Evolutionary conservation across 2,329 filamentous ascomycete genomes (phyloP), one percentile per base, ranked within the genome.

Genomic region (Penicillium sp.): DNA sequence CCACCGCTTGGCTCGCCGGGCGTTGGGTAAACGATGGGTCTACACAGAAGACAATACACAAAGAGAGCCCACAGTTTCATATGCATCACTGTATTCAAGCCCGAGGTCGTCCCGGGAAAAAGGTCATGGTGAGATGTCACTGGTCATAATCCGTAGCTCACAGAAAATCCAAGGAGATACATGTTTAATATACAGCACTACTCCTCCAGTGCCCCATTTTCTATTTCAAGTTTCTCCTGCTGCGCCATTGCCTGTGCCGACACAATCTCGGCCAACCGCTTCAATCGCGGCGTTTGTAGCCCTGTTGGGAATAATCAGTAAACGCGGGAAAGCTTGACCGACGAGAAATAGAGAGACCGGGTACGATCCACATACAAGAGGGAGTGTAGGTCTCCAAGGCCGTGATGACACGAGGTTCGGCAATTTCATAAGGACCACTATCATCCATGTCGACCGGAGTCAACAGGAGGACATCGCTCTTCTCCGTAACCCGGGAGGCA

Each of bases 401-500:
- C 3, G 90, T 96, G 60, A 98, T 98, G 38, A 88, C 87, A 63
- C 93, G 81, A 18, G 93, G 93, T 68, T 98, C 93, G 10, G 93
- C 93, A 66, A 98, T 98, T 69, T 97, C 93, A 62, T 98, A 98
- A 17, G 91, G 93, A 16, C 93, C 93, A 57, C 88, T 95, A 70
- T 98, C 93, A 61, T 98, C 93, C 90, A 98, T 96, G 66, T 98
- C 93, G 43, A 98, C 90, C 33, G 93, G 89, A 43, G 91, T 86
- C 32, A 98, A 77, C 41, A 98, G 80, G 36, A 98, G 77, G 3
- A 97, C 90, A 57, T 97, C 93, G 58, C 89, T 94, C 82, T 98
- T 98, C 73, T 98, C 93, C 2, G 91, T 97, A 32, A 98, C 93
- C 37, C 90, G 80, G 26, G 89, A 95, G 6, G 94, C 93, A 37